Evolutionary conservation across 129 eudicot genomes (phyloP).

Genomic region (Ambrosia trifida): DNA sequence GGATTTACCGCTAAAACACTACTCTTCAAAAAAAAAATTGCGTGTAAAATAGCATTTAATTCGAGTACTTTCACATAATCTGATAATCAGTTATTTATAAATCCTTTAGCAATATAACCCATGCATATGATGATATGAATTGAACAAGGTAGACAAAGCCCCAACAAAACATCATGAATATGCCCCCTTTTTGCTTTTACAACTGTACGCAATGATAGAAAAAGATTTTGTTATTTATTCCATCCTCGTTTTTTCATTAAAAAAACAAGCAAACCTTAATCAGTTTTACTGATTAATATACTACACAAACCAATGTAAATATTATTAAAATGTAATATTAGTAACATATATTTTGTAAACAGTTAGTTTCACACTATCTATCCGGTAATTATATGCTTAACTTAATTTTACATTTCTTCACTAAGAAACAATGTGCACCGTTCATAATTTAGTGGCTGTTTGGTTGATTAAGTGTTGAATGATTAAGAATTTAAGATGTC

Average conservation of each 20-base stretch:
- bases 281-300: background rate
- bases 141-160: constrained; percentile 32
- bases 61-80: constrained; percentile 9
- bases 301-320: too few relatives aligned
- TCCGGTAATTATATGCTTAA: too few relatives aligned
- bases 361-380: too few relatives aligned
- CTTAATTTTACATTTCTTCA: too few relatives aligned
- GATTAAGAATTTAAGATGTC: too few relatives aligned
- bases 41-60: constrained; percentile 14
- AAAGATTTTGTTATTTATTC: constrained; percentile 25
- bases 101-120: constrained; percentile 29
- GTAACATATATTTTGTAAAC: too few relatives aligned
- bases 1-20: too few relatives aligned
- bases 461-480: too few relatives aligned
- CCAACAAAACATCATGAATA: constrained; percentile 34
- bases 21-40: too few relatives aligned
- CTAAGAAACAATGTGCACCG: too few relatives aligned
- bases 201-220: constrained; percentile 33
- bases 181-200: constrained; percentile 38
- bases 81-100: constrained; percentile 14
- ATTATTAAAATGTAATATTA: too few relatives aligned
- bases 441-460: too few relatives aligned
- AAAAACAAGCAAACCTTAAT: background rate
- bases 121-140: constrained; percentile 24
- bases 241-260: constrained; percentile 25